Base-by-base conservation (phyloP, 768 basidiomycete species). In the Tephrocybe rancida region DNA sequence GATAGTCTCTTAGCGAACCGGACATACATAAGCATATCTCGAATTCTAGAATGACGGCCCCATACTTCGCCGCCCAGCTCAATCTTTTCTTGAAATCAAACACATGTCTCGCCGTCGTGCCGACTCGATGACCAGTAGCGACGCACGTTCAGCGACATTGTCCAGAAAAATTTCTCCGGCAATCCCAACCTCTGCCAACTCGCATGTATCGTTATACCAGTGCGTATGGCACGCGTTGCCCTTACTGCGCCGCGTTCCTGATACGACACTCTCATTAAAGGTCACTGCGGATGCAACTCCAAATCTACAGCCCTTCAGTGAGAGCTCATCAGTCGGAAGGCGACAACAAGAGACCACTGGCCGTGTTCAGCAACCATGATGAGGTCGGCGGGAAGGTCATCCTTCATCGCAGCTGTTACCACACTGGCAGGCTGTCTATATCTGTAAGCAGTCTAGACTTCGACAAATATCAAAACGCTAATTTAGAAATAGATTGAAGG, bases 311-410 rank as follows among this genome's bases (percentile, higher is more conserved):
- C 50, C 78, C 84, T 5, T 84, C 79, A n/a, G 68, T 86, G 10
- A 83, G 81, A 62, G 65, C 77, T n/a, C 68, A 75, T 35, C 67
- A 70, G 35, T 64, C 59, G 26, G 63, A 65, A 32, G 55, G 54
- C 48, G 62, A 55, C 13, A 56, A 51, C 25, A 60, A 63, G 30
- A 71, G 73, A 3, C 68, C 72, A 11, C 55, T 78, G 11, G 75
- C 87, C 1, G 83, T 88, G 3, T 89, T 86, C 58, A 77, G 79
- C 29, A 79, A 83, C 47, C 76, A 80, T 42, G 85, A 87, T 62
- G 78, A 73, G 56, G 73, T 90, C 14, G 73, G 76, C 56, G 88
- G 88, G 29, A 81, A 76, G 49, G 77, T 89, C 13, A 73, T 76
- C 16, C 75, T 90, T 1, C 82, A 85, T 59, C 72, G 79, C 11